Evolutionary conservation across 768 basidiomycete genomes (phyloP), one percentile per base, ranked within the genome.

Genomic region (Podaxis sp.): DNA sequence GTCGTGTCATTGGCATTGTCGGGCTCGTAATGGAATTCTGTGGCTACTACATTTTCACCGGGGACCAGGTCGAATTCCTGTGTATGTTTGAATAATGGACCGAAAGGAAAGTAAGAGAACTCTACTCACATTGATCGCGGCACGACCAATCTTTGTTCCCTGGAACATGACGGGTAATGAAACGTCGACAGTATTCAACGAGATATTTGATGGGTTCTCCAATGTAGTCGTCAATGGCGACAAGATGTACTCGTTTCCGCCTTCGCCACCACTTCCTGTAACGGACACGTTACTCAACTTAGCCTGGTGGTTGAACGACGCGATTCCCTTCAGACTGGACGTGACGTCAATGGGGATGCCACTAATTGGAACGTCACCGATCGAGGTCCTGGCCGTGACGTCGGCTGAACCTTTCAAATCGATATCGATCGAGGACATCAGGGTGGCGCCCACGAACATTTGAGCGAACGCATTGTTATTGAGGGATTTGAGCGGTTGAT

Each of bases 21-120:
- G 0, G 89, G 88, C 63, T 79, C 74, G 65, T 91, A 91, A 61
- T 80, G 86, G 76, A 91, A 90, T 66, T 89, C 86, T 2, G 86
- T 76, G 0, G 75, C 55, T 23, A 84, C 66, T 1, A 65, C 67
- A 63, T 89, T 87, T 47, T 74, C 67, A 47, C 87, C 88, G 3
- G 88, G 87, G 18, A 77, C 71, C 46, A 90, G 74, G 62, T 83
- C 65, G 62, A 89, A 85, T 14, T 76, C 65, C 86, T 88, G 61
- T 18, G 44, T 27, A 18, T 53, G 51, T 16, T 4, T 38, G 64
- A 44, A 62, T 46, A 46, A 52, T 37, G 9, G 11, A n/a, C 42
- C n/a, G 60, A 40, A 36, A n/a, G 5, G 28, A 51, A 21, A 23
- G 28, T 23, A 25, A 40, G 4, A 32, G 35, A 42, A 67, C 14